Conservation (phyloP, 2,329 filamentous ascomycete genomes). For the Phialocephala subalpina region DNA sequence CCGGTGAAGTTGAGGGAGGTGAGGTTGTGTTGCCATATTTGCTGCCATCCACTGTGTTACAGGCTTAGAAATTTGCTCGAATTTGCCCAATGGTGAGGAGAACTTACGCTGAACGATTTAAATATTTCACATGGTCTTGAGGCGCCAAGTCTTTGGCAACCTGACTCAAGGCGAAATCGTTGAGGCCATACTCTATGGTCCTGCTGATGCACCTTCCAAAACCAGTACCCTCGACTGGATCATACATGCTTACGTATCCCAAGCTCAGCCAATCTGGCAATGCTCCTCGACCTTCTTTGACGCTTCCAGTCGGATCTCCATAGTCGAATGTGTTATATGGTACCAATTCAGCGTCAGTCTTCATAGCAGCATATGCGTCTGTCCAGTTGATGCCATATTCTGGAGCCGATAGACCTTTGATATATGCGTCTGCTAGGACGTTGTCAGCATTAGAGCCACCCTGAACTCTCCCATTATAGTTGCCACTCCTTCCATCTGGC, state of each 20-base stretch:
- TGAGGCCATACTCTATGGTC: slow-evolving; percentile 80
- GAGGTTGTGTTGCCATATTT: slow-evolving; percentile 62
- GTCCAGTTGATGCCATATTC: slow-evolving; percentile 71
- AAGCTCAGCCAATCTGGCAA: slow-evolving; percentile 75
- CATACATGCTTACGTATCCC: slow-evolving; percentile 74
- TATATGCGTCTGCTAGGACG: slow-evolving; percentile 71
- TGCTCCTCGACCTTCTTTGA: slow-evolving; percentile 70
- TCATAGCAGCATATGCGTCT: slow-evolving; percentile 73
- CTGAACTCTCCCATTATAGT: slow-evolving; percentile 79
- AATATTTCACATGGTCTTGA: slow-evolving; percentile 66
- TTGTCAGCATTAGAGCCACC: slow-evolving; percentile 79
- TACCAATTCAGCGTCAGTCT: slow-evolving; percentile 62
- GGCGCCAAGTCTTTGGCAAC: slow-evolving; percentile 64
- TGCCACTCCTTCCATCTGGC: slow-evolving; percentile 62
- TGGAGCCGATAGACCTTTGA: slow-evolving; percentile 66
- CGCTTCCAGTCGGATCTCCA: slow-evolving; percentile 67
- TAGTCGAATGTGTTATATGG: slow-evolving; percentile 68
- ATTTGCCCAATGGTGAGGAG: slow-evolving; percentile 67
- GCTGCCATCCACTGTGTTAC: slow-evolving; percentile 72
- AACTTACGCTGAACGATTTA: slow-evolving; percentile 66
- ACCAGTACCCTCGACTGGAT: slow-evolving; percentile 68
- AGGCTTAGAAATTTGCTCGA: slow-evolving; percentile 66
- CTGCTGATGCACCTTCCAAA: slow-evolving; percentile 76
- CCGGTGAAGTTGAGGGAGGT: slow-evolving; percentile 63
- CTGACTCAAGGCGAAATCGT: slow-evolving; percentile 74